Conservation (phyloP, 371 early-diverging fungal species). For the Batkoa obscura region DNA sequence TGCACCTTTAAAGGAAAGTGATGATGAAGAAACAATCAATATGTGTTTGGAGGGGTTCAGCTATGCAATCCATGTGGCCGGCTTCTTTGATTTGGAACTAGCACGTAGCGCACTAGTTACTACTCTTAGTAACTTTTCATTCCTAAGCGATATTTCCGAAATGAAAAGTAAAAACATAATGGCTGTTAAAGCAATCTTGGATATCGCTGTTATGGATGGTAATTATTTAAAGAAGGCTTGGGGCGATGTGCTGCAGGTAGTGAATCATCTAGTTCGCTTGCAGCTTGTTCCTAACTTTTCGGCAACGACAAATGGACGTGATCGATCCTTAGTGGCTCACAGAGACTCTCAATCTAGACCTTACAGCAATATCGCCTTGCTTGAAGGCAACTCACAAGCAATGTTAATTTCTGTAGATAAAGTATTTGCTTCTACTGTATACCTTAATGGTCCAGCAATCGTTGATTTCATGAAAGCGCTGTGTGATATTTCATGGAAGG, state of each 20-base stretch:
- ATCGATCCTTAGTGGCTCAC: conserved; percentile 3
- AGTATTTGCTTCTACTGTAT: conserved; percentile 36
- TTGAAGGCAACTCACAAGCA: conserved; percentile 21
- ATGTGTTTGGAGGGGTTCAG: conserved; percentile 65
- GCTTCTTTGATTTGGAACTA: conserved; percentile 69
- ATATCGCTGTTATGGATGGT: conserved; percentile 65
- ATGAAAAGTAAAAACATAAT: conserved; percentile 74
- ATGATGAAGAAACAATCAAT: conserved; percentile 43
- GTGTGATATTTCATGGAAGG: conserved; percentile 75
- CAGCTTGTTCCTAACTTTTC: conserved; percentile 27
- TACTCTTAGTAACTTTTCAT: conserved; percentile 70
- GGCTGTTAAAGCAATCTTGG: conserved; percentile 64
- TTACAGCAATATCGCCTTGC: conserved; percentile 6
- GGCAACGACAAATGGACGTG: conserved; percentile 2
- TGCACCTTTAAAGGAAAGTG: conserved; percentile 65
- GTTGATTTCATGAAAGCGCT: conserved; percentile 78
- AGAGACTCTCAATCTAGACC: neutral
- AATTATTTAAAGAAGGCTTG: conserved; percentile 71
- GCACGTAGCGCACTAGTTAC: conserved; percentile 80
- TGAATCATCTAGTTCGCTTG: conserved; percentile 70
- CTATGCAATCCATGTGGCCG: conserved; percentile 53
- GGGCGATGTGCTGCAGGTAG: conserved; percentile 75
- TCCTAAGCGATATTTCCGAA: conserved; percentile 60
- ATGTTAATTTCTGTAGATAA: conserved; percentile 45
- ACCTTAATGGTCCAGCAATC: conserved; percentile 37